Percentiles rank a stretch among this genome's conserved stretches.
These are phyloP conservation scores for Colletotrichum incanum DNA, from an alignment of 2,329 filamentous ascomycete species.

Conservation along the genomic window DNA sequence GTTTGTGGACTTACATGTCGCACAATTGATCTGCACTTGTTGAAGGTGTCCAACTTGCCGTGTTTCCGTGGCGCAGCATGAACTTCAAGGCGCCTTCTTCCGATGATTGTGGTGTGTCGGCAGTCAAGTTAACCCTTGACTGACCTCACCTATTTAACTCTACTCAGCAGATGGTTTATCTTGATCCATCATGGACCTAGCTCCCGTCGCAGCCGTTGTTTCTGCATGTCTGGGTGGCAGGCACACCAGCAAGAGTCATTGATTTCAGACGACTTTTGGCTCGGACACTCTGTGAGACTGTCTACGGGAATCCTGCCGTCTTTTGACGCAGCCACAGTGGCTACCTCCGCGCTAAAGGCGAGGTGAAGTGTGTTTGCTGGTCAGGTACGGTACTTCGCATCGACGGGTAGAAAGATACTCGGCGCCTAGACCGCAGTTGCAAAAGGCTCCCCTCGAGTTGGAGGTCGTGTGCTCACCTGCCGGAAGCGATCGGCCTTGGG, in stretches of 20 bases:
- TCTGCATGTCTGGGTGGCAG: slow-evolving; percentile 46
- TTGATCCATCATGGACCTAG: slow-evolving; percentile 11
- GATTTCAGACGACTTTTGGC: slow-evolving; percentile 26
- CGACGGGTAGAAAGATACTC: background rate
- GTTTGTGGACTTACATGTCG: slow-evolving; percentile 13
- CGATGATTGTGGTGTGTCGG: background rate
- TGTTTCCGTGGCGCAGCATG: background rate
- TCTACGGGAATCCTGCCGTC: background rate
- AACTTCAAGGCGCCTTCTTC: slow-evolving; percentile 7
- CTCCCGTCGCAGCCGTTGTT: slow-evolving; percentile 23
- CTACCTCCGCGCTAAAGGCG: background rate
- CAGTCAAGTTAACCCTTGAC: background rate
- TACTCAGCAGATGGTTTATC: background rate
- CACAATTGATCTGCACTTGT: slow-evolving; percentile 11
- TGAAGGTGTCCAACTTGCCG: slow-evolving; percentile 4
- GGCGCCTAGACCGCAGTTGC: background rate
- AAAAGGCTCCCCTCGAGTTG: background rate
- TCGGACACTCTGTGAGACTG: slow-evolving; percentile 10
- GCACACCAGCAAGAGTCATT: slow-evolving; percentile 3
- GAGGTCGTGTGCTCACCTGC: slow-evolving; percentile 39
- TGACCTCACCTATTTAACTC: no score
- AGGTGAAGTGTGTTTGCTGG: background rate
- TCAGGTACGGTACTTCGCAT: slow-evolving; percentile 5
- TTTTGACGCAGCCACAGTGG: background rate
- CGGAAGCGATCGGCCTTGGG: slow-evolving; percentile 9